Evolutionary conservation across 139 green algal genomes (phyloP).

Genomic region (Marvania coccoides): DNA sequence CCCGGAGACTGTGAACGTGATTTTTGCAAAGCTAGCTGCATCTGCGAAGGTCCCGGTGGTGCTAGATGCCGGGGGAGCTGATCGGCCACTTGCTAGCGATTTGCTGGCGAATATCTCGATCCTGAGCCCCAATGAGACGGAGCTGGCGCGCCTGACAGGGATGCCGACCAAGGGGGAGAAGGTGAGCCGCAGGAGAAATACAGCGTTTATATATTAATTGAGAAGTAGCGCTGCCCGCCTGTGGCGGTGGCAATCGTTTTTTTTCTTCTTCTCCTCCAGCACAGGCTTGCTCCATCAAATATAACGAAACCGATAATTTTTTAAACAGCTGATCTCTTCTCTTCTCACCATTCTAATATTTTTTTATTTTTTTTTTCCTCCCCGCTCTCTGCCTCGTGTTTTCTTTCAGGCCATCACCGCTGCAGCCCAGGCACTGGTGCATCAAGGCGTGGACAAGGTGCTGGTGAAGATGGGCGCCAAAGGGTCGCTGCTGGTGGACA

Average conservation of each 20-base stretch:
- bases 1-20: constrained; percentile 67
- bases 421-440: constrained; percentile 49
- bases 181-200: constrained; percentile 24
- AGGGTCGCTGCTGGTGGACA: constrained; percentile 63
- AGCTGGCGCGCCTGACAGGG: constrained; percentile 65
- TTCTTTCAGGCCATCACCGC: constrained; percentile 9
- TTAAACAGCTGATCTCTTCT: no score
- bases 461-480: constrained; percentile 81
- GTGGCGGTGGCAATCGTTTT: no score
- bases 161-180: constrained; percentile 44
- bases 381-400: not conserved
- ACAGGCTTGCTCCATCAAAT: no score
- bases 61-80: constrained; percentile 73
- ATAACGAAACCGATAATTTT: no score
- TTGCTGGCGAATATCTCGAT: constrained; percentile 58
- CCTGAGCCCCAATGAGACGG: constrained; percentile 88
- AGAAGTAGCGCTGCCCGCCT: no score
- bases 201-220: not conserved
- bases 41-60: constrained; percentile 66
- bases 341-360: no score
- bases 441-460: constrained; percentile 49
- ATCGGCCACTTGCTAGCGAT: constrained; percentile 44
- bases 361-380: no score
- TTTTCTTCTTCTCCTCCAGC: no score
- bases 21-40: constrained; percentile 52